These are phyloP conservation scores for Sclerotinia borealis DNA, from an alignment of 2,329 filamentous ascomycete genomes.

Conservation along the genomic window DNA sequence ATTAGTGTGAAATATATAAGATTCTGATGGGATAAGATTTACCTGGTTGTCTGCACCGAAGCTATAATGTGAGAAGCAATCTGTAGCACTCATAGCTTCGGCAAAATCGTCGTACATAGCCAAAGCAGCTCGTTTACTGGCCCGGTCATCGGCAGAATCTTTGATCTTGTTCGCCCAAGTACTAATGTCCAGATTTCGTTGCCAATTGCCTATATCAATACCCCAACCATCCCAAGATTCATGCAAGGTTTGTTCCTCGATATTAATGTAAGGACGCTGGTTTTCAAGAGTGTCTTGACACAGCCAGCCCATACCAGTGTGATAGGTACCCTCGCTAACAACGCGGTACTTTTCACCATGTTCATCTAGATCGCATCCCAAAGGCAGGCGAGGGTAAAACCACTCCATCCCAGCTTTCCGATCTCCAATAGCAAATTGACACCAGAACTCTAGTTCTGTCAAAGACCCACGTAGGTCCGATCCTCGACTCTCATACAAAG, in stretches of 20 bases:
- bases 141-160: constrained; percentile 12
- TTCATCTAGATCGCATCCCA: constrained; percentile 61
- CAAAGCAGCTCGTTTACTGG: constrained; percentile 37
- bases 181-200: constrained; percentile 37
- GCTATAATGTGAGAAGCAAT: constrained; percentile 42
- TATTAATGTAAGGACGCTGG: constrained; percentile 35
- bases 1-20: constrained; percentile 10
- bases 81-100: constrained; percentile 58
- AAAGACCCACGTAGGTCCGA: constrained; percentile 76
- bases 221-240: constrained; percentile 65
- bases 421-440: constrained; percentile 90
- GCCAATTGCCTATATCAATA: constrained; percentile 56
- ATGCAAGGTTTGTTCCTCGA: constrained; percentile 56
- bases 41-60: constrained; percentile 28
- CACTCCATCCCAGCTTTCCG: constrained; percentile 83
- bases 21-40: constrained; percentile 7
- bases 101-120: constrained; percentile 48
- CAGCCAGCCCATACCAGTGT: constrained; percentile 70
- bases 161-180: constrained; percentile 35
- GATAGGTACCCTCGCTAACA: constrained; percentile 74
- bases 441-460: constrained; percentile 89
- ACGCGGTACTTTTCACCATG: constrained; percentile 66
- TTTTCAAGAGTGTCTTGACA: constrained; percentile 51
- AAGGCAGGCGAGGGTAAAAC: constrained; percentile 75
- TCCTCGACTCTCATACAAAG: constrained; percentile 63